A percentile compares a stretch with the other conserved stretches of the same genome.
phyloP scores from a whole-genome alignment of 1,139 yeast genomes.

The Kazachstania sp. region DNA sequence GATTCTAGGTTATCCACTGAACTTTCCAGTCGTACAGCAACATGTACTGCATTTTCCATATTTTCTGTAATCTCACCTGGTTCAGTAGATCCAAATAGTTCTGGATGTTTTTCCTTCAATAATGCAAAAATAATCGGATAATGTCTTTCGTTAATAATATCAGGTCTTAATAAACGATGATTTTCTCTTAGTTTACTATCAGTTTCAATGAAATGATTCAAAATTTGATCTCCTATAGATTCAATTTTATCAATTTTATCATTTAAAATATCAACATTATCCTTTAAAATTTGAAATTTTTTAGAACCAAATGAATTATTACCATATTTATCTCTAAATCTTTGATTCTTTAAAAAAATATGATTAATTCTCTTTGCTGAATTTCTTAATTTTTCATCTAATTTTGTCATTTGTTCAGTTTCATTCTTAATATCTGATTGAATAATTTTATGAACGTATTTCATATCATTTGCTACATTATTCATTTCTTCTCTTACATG shows the following conservation, averaged over 20 bases:
- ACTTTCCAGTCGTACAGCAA: too few species aligned
- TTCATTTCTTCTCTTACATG: slow-evolving; percentile 17
- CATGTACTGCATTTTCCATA: too few species aligned
- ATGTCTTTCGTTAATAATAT: slow-evolving; percentile 19
- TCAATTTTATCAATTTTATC: background rate
- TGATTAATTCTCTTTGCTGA: slow-evolving; percentile 20
- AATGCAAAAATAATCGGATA: slow-evolving; percentile 21
- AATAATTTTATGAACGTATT: slow-evolving; percentile 14
- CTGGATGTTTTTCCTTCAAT: slow-evolving; percentile 10
- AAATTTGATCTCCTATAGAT: background rate
- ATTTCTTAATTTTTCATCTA: slow-evolving; percentile 19
- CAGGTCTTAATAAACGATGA: slow-evolving; percentile 12
- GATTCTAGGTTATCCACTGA: too few species aligned
- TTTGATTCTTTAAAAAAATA: slow-evolving; percentile 13
- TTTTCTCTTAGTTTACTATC: slow-evolving; percentile 15
- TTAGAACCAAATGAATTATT: slow-evolving; percentile 6
- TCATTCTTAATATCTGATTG: slow-evolving; percentile 21
- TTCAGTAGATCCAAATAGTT: background rate
- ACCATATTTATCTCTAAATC: slow-evolving; percentile 10
- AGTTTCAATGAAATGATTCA: slow-evolving; percentile 8
- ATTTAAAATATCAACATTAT: slow-evolving; percentile 2
- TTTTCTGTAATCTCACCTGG: too few species aligned
- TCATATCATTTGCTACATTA: slow-evolving; percentile 19
- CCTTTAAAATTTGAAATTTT: slow-evolving; percentile 5
- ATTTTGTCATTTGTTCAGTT: slow-evolving; percentile 17